Conservation (phyloP, 208 protist genomes). For the Crithidia mellificae region DNA sequence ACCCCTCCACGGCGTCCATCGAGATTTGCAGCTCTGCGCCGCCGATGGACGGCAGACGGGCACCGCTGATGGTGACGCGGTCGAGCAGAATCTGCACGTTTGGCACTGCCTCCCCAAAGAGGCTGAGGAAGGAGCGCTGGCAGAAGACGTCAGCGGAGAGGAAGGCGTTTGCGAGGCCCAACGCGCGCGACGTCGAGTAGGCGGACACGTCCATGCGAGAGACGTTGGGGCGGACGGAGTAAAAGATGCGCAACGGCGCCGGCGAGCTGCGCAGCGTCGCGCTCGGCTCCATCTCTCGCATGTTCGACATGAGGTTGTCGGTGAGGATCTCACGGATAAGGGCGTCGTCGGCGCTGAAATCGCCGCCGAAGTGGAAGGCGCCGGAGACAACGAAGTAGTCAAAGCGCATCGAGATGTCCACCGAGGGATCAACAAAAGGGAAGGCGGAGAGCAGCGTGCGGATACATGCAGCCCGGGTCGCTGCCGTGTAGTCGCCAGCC, state of each 20-base stretch:
- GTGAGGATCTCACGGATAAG: constrained; percentile 57
- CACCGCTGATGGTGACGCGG: constrained; percentile 34
- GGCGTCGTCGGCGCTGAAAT: constrained; percentile 54
- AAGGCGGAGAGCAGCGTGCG: constrained; percentile 57
- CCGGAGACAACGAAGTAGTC: constrained; percentile 78
- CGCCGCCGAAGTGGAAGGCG: constrained; percentile 59
- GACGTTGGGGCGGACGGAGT: constrained; percentile 40
- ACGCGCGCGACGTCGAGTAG: constrained; percentile 64
- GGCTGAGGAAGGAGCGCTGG: constrained; percentile 58
- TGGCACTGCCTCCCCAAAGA: constrained; percentile 59
- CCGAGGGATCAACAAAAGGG: constrained; percentile 47
- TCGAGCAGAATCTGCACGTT: constrained; percentile 58
- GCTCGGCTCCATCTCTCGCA: constrained; percentile 62
- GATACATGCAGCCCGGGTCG: constrained; percentile 42
- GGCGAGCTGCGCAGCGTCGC: constrained; percentile 30
- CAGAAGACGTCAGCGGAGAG: constrained; percentile 67
- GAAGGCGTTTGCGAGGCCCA: constrained; percentile 57
- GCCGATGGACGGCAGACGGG: constrained; percentile 38
- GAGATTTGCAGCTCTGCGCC: constrained; percentile 47
- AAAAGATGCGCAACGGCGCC: constrained; percentile 66
- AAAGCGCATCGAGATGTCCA: constrained; percentile 67
- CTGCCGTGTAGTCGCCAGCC: constrained; percentile 18
- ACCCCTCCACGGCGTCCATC: constrained; percentile 50
- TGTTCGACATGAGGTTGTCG: constrained; percentile 65
- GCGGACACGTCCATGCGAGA: constrained; percentile 57